Evolutionary conservation across 2,329 filamentous ascomycete species (phyloP).

Genomic region (Pezicula rhizophila): DNA sequence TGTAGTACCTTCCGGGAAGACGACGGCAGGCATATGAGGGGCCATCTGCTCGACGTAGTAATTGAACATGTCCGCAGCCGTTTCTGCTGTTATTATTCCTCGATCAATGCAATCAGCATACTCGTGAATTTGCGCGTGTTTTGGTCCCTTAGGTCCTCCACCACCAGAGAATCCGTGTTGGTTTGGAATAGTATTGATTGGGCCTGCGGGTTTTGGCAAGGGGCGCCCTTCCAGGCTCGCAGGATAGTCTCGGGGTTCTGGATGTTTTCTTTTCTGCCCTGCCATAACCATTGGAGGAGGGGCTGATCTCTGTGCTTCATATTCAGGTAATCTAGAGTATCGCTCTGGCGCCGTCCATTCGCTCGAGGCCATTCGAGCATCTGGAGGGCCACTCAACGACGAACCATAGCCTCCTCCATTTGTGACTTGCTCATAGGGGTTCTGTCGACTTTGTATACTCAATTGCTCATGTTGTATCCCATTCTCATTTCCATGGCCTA

Average conservation of each 20-base stretch:
- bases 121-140: conserved; percentile 18
- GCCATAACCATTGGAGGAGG: conserved; percentile 27
- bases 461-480: conserved; percentile 4
- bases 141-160: background rate
- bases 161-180: background rate
- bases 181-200: background rate
- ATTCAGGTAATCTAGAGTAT: conserved; percentile 21
- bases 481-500: conserved; percentile 6
- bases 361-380: conserved; percentile 10
- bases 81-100: conserved; percentile 49
- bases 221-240: conserved; percentile 1
- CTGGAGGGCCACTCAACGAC: conserved; percentile 15
- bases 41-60: conserved; percentile 56
- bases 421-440: conserved; percentile 27
- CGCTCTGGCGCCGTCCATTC: conserved; percentile 16
- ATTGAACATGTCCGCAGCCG: conserved; percentile 48
- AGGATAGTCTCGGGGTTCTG: conserved; percentile 16
- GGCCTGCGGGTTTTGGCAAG: conserved; percentile 1
- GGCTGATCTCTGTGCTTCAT: conserved; percentile 15
- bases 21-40: conserved; percentile 55
- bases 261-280: conserved; percentile 28
- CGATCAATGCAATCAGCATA: conserved; percentile 45
- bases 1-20: conserved; percentile 49
- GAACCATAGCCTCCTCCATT: conserved; percentile 23
- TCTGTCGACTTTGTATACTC: conserved; percentile 5